phyloP scores from a whole-genome alignment of 495 filamentous ascomycete species.

The Elaphomyces granulatus region DNA sequence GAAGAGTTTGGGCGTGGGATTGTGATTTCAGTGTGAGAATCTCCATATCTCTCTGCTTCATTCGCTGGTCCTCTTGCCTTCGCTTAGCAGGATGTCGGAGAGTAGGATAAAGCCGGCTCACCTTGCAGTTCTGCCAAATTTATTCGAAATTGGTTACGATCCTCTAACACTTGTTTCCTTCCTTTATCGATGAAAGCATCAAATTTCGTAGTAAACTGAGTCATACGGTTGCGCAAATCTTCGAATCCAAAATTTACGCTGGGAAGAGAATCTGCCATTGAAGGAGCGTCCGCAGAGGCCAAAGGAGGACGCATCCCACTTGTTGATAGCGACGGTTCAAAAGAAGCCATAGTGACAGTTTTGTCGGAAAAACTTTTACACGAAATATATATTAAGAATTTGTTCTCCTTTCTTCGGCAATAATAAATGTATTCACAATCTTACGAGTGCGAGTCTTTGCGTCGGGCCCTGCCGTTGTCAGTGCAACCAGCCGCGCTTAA shows the following conservation, averaged over 20 bases:
- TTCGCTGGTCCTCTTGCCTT: constrained; percentile 66
- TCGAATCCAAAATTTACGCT: constrained; percentile 94
- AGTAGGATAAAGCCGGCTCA: constrained; percentile 20
- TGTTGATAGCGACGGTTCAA: constrained; percentile 64
- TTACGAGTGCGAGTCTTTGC: no score
- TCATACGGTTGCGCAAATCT: constrained; percentile 88
- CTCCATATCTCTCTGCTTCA: constrained; percentile 77
- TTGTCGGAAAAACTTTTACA: neutral
- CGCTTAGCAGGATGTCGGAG: constrained; percentile 10
- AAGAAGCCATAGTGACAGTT: constrained; percentile 44
- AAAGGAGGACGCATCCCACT: constrained; percentile 60
- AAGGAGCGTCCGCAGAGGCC: constrained; percentile 38
- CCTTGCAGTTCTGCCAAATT: constrained; percentile 83
- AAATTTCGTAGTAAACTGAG: constrained; percentile 78
- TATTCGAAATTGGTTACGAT: constrained; percentile 85
- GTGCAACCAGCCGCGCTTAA: no score
- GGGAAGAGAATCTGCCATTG: constrained; percentile 71
- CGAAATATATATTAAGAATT: neutral
- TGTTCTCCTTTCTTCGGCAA: no score
- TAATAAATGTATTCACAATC: no score
- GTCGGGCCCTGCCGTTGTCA: no score
- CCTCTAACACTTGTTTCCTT: constrained; percentile 74
- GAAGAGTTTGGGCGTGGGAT: constrained; percentile 63
- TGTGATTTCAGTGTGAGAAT: constrained; percentile 62
- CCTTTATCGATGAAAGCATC: constrained; percentile 89